phyloP scores from a whole-genome alignment of 441 rosid species.

The Pelargonium myrrhifolium region DNA sequence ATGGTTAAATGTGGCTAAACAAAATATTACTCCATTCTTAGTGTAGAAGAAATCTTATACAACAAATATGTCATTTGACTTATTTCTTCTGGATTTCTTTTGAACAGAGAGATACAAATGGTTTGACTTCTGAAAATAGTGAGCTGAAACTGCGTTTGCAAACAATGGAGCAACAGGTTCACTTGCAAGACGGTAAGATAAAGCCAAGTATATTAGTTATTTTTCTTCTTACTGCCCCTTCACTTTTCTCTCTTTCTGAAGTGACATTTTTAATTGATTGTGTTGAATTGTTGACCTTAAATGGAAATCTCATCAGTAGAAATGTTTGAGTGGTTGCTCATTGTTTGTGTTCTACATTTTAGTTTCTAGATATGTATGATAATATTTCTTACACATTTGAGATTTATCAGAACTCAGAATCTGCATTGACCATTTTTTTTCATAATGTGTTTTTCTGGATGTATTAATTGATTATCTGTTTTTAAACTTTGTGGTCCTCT shows the following conservation, averaged over 20 bases:
- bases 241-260: neutral
- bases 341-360: too few relatives aligned
- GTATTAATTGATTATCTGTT: too few relatives aligned
- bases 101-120: conserved; percentile 91
- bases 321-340: too few relatives aligned
- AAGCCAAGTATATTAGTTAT: conserved; percentile 5
- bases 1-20: neutral
- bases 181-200: conserved; percentile 88
- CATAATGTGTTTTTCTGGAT: too few relatives aligned
- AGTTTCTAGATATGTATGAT: too few relatives aligned
- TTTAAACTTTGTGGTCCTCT: too few relatives aligned
- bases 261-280: neutral
- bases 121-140: conserved; percentile 78
- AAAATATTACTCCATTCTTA: neutral
- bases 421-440: too few relatives aligned
- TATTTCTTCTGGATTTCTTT: conserved; percentile 13
- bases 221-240: conserved; percentile 7
- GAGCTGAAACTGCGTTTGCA: conserved; percentile 91
- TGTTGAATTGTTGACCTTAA: neutral
- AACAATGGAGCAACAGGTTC: conserved; percentile 95
- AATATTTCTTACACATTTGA: too few relatives aligned
- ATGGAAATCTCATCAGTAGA: too few relatives aligned
- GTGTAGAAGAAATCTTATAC: neutral
- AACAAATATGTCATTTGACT: neutral
- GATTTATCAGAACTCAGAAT: too few relatives aligned